These are phyloP conservation scores for Penicillium sp. DNA, from an alignment of 2,329 filamentous ascomycete genomes.

Conservation along the genomic window DNA sequence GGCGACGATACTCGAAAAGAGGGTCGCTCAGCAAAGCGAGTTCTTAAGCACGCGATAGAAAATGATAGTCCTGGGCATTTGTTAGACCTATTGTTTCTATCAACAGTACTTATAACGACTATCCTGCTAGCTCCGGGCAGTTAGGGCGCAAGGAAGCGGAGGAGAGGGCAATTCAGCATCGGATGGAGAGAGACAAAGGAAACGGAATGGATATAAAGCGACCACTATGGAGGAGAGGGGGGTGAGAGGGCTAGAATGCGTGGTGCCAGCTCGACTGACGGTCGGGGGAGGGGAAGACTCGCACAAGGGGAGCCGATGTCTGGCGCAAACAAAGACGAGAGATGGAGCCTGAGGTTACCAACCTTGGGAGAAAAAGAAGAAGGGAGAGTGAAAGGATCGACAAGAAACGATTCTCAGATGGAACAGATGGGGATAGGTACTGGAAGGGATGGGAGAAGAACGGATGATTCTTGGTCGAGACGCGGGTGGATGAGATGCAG, in stretches of 20 bases:
- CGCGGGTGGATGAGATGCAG: conserved; percentile 31
- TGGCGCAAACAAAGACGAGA: conserved; percentile 9
- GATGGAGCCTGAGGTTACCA: conserved; percentile 20
- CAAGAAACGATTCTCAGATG: conserved; percentile 18
- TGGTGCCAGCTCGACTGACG: conserved; percentile 4
- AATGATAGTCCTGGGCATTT: conserved; percentile 17
- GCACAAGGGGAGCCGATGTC: conserved; percentile 7
- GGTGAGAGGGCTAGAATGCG: conserved; percentile 5
- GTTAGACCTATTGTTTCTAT: conserved; percentile 9
- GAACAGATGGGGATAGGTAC: conserved; percentile 17
- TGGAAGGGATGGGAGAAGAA: conserved; percentile 24
- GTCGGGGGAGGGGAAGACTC: conserved; percentile 13
- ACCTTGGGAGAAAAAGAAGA: conserved; percentile 17
- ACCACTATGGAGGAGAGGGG: conserved; percentile 16
- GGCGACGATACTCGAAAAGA: conserved; percentile 19
- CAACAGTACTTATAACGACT: neutral
- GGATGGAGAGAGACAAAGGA: conserved; percentile 10
- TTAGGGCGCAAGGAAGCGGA: neutral
- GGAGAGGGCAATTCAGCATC: conserved; percentile 1
- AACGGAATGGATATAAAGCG: conserved; percentile 11
- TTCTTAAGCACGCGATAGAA: conserved; percentile 22
- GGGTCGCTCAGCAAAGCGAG: conserved; percentile 12
- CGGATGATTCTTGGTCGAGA: conserved; percentile 25
- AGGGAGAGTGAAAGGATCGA: conserved; percentile 19
- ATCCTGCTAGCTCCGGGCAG: neutral